Evolutionary conservation across 163 green algal genomes (phyloP), one percentile per base, ranked within the genome.

Genomic region (Scenedesmus sp.): DNA sequence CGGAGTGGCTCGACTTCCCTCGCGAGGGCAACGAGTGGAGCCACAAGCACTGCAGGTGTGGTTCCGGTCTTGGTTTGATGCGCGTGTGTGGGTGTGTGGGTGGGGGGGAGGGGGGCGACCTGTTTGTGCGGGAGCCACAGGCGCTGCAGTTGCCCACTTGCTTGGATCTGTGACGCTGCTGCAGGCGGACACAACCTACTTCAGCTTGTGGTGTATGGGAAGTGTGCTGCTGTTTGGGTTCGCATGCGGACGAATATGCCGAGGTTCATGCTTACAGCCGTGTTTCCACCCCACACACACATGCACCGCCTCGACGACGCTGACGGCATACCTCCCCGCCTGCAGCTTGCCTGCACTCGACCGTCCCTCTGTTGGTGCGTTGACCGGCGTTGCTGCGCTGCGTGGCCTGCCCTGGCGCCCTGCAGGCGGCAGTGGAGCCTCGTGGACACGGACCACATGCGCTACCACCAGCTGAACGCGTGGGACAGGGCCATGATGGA

Each of bases 11-110:
- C 72, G 95, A 97, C 88, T 97, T 97, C 43, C 95, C 95, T 0
- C 93, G 96, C 3, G 97, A 99, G 18, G 98, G 97, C 84, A 99
- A 99, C 93, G 93, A 93, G 79, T 98, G 97, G 95, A 97, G 93
- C 90, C 96, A 99, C 96, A 91, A 98, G 59, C 94, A 94, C 76
- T 86, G 87, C 86, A 88, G 90, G 90, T 91, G 24, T 30, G 87
- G 13, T 30, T 1, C 1, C 43, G 22, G 68, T 73, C 43, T n/a
- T 37, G 65, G 65, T 1, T 15, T 84, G 82, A 0, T 44, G 42
- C 33, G 42, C 15, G 35, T 43, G 70, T 22, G 7, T 40, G 24
- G 13, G 12, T 2, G 49, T n/a, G n/a, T n/a, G n/a, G n/a, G n/a
- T n/a, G n/a, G n/a, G n/a, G n/a, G n/a, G n/a, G n/a, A n/a, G n/a